phyloP scores from a whole-genome alignment of 2,329 filamentous ascomycete genomes.

The Pyricularia sp. region DNA sequence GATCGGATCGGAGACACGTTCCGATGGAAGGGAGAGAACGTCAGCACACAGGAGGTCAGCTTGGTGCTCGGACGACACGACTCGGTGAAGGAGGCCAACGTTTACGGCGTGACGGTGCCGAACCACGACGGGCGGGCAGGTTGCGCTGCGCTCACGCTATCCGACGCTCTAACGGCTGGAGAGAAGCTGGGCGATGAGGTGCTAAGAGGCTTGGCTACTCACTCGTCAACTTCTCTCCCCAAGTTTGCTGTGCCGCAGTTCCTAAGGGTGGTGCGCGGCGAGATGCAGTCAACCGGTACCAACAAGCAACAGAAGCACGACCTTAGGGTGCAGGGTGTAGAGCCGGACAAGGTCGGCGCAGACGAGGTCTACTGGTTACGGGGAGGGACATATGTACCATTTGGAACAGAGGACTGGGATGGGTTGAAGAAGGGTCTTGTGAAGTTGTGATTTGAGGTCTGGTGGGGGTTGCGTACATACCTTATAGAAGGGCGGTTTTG shows the following conservation, averaged over 20 bases:
- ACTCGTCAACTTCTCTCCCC: slow-evolving; percentile 51
- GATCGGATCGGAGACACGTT: slow-evolving; percentile 75
- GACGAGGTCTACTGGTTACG: slow-evolving; percentile 57
- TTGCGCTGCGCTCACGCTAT: slow-evolving; percentile 44
- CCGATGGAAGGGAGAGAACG: slow-evolving; percentile 77
- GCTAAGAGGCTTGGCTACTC: slow-evolving; percentile 50
- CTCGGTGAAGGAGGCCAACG: slow-evolving; percentile 66
- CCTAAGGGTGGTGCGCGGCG: slow-evolving; percentile 52
- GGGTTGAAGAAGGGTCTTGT: slow-evolving; percentile 56
- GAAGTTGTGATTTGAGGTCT: slow-evolving; percentile 43
- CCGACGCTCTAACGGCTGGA: slow-evolving; percentile 27
- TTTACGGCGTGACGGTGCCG: slow-evolving; percentile 74
- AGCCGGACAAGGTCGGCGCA: slow-evolving; percentile 43
- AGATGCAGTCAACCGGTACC: slow-evolving; percentile 66
- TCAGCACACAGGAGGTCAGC: slow-evolving; percentile 75
- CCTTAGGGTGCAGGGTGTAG: slow-evolving; percentile 64
- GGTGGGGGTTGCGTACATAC: no score
- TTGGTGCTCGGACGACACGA: slow-evolving; percentile 61
- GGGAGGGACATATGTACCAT: slow-evolving; percentile 57
- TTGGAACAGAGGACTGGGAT: slow-evolving; percentile 59
- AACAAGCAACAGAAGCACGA: slow-evolving; percentile 81
- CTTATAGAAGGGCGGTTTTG: background rate
- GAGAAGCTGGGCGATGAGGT: slow-evolving; percentile 11
- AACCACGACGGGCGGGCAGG: slow-evolving; percentile 78
- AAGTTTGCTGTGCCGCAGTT: slow-evolving; percentile 72